Conservation (phyloP, 306 rosid genomes). For the Cucumis cinereus region DNA sequence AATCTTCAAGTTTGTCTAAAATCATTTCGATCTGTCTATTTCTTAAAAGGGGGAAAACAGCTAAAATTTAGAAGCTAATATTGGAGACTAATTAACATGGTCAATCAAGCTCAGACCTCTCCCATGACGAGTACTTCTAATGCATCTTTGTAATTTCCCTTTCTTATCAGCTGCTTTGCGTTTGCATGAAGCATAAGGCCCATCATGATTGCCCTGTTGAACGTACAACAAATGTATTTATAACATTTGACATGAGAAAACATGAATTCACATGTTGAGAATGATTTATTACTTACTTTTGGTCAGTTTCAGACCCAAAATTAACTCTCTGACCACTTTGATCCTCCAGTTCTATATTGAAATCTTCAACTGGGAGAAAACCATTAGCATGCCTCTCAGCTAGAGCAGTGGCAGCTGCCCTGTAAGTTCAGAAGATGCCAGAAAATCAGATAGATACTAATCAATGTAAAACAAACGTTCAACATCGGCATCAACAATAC, state of each 20-base stretch:
- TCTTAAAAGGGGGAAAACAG: not conserved
- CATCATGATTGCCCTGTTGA: conserved; percentile 85
- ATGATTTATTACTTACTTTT: conserved; percentile 31
- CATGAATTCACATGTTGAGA: conserved; percentile 2
- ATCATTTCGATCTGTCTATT: not conserved
- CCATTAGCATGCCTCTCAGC: conserved; percentile 68
- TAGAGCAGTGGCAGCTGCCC: conserved; percentile 64
- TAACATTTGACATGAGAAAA: conserved; percentile 5
- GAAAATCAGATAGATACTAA: conserved; percentile 9
- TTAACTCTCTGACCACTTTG: conserved; percentile 75
- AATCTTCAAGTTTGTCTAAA: not conserved
- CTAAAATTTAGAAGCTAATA: not conserved
- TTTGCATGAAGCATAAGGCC: conserved; percentile 90
- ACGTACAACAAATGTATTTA: not conserved
- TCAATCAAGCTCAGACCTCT: conserved; percentile 40
- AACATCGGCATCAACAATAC: not conserved
- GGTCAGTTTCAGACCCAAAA: conserved; percentile 71
- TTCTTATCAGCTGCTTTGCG: conserved; percentile 51
- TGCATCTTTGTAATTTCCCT: conserved; percentile 59
- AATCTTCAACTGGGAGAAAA: conserved; percentile 65
- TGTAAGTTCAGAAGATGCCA: conserved; percentile 16
- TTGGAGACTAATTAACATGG: not conserved
- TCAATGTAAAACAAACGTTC: not conserved
- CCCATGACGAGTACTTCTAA: conserved; percentile 80
- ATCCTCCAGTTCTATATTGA: conserved; percentile 74